Percentiles rank a stretch among this genome's conserved stretches.
Evolutionary conservation across 2,329 filamentous ascomycete genomes (phyloP).

Genomic region (Arachnomyces sp.): DNA sequence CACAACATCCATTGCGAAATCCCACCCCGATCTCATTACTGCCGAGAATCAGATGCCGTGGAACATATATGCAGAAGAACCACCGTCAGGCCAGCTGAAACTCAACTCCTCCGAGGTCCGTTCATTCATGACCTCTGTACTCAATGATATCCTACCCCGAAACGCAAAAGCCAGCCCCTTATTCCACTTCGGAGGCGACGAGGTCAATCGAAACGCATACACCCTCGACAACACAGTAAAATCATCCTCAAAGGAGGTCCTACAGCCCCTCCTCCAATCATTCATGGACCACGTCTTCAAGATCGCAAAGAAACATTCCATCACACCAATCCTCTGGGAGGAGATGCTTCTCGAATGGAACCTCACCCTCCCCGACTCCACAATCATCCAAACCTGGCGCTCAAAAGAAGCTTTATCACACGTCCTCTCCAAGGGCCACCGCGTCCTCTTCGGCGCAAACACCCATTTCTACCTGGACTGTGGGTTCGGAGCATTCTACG

Average conservation of each 20-base stretch:
- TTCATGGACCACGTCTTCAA: constrained; percentile 47
- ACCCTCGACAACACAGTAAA: constrained; percentile 46
- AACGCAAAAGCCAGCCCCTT: constrained; percentile 17
- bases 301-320: constrained; percentile 37
- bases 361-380: constrained; percentile 41
- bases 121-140: constrained; percentile 61
- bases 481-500: constrained; percentile 45
- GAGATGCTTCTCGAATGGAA: constrained; percentile 39
- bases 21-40: constrained; percentile 62
- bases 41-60: constrained; percentile 49
- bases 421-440: constrained; percentile 44
- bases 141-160: constrained; percentile 65
- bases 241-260: constrained; percentile 43
- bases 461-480: constrained; percentile 53
- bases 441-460: constrained; percentile 48
- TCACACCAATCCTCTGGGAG: constrained; percentile 52
- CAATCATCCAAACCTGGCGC: constrained; percentile 46
- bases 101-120: constrained; percentile 64
- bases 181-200: constrained; percentile 51
- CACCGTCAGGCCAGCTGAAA: constrained; percentile 58
- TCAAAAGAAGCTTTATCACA: constrained; percentile 43
- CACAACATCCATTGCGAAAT: constrained; percentile 56
- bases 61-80: constrained; percentile 45
- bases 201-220: constrained; percentile 49
- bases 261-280: constrained; percentile 46